Evolutionary conservation across 2,329 filamentous ascomycete genomes (phyloP).

Genomic region (Clonostachys sp.): DNA sequence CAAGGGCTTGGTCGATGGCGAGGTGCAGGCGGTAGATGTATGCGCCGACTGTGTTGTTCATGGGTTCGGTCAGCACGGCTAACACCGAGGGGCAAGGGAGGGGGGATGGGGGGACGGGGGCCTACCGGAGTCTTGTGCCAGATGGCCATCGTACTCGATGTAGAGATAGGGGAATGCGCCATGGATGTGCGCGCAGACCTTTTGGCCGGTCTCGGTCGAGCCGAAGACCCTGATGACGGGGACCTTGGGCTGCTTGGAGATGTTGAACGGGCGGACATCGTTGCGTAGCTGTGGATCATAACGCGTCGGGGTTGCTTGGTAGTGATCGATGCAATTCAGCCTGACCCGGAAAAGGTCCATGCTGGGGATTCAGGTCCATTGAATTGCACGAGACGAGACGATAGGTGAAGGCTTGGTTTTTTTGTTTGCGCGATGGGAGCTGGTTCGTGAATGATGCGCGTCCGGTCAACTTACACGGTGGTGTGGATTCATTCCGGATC

Average conservation of each 20-base stretch:
- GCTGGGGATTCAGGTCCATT: no score
- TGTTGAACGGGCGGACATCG: conserved; percentile 53
- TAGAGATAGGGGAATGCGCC: conserved; percentile 96
- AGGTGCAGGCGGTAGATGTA: conserved; percentile 77
- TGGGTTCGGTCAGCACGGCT: conserved; percentile 2
- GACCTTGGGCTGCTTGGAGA: conserved; percentile 64
- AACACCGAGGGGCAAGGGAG: no score
- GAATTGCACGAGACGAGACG: no score
- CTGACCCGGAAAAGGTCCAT: conserved; percentile 79
- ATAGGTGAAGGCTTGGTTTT: no score
- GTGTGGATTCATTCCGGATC: no score
- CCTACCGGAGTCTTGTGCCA: conserved; percentile 63
- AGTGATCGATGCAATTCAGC: conserved; percentile 94
- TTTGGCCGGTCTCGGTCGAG: conserved; percentile 89
- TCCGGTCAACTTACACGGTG: no score
- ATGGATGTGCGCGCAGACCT: conserved; percentile 93
- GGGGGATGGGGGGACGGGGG: not conserved
- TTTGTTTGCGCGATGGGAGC: no score
- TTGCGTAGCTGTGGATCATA: conserved; percentile 77
- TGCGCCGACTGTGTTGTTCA: conserved; percentile 51
- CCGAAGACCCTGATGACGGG: conserved; percentile 90
- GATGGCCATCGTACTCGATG: conserved; percentile 72
- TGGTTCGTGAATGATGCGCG: no score
- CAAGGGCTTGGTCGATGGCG: conserved; percentile 87
- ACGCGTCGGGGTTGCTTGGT: conserved; percentile 73